These are phyloP conservation scores for Knoxdaviesia capensis DNA, from an alignment of 2,329 filamentous ascomycete species.

Conservation along the genomic window DNA sequence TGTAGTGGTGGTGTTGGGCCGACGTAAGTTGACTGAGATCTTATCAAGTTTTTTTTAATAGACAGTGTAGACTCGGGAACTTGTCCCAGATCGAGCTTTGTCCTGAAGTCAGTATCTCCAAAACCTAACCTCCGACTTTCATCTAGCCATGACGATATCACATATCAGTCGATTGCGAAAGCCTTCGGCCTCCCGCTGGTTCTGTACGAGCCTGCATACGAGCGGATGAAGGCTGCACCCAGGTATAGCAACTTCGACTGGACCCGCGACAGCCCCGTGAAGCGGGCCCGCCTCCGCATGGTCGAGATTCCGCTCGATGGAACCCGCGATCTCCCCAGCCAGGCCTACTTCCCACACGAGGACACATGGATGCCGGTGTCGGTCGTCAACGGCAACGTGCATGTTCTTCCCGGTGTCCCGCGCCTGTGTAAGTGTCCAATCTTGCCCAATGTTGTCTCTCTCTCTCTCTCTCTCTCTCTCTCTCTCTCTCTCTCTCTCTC, in stretches of 20 bases:
- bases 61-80: not conserved
- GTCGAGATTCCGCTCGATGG: constrained; percentile 65
- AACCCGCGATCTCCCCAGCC: constrained; percentile 39
- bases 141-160: constrained; percentile 83
- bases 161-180: constrained; percentile 82
- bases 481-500: too few relatives aligned
- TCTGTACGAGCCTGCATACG: constrained; percentile 57
- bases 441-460: not conserved
- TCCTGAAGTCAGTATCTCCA: not conserved
- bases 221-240: constrained; percentile 66
- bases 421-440: constrained; percentile 37
- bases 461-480: too few relatives aligned
- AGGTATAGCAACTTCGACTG: constrained; percentile 45
- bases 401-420: constrained; percentile 83
- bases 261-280: constrained; percentile 60
- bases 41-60: not conserved
- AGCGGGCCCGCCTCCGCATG: constrained; percentile 77
- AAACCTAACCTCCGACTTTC: not conserved
- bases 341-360: constrained; percentile 61
- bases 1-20: constrained; percentile 75
- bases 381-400: constrained; percentile 80
- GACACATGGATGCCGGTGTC: constrained; percentile 80
- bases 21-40: constrained; percentile 38
- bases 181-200: constrained; percentile 62
- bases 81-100: not conserved